Base-by-base conservation (phyloP, 2,329 filamentous ascomycete genomes). In the Knufia petricola region DNA sequence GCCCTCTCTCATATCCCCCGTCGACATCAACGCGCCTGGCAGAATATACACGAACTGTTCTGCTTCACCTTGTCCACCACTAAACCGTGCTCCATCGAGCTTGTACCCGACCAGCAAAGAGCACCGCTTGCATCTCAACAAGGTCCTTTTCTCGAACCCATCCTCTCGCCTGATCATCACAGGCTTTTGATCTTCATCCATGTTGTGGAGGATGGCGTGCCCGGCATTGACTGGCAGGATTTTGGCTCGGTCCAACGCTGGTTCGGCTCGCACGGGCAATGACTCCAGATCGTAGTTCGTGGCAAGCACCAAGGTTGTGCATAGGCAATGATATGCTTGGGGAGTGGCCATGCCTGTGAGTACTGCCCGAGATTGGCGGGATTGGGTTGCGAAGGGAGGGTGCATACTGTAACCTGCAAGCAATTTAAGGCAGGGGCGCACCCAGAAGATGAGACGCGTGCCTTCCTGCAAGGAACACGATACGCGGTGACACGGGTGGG, bases 101-200 rank as follows among this genome's bases (percentile, higher is more conserved):
- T 76, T 70, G 66, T 85, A 86, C 23, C 77, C 82, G 38, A 84
- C 68, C 1, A 76, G 70, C 23, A 82, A 61, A 26, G 71, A 68
- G 66, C 82, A 85, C 49, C 81, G 66, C 10, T 69, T 72, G 64
- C 82, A 86, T 19, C 75, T 68, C 54, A 77, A 67, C 3, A 78
- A 56, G 49, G 74, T 68, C 15, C 82, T 65, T 67, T 82, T 84
- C 67, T 85, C 82, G 52, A 84, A 84, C 3, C 82, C 82, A 50
- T 82, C 77, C 52, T 74, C 71, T 9, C 75, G 68, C 1, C 73
- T 66, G 4, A 82, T 66, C 0, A 82, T 64, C 9, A 71, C 69
- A 4, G 74, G 62, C 32, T 70, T 71, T 1, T 66, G 61, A 50
- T 78, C 75, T 0, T 66, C 64, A 1, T 66, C 59, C 0, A 75